Conservation (phyloP, 2,329 filamentous ascomycete species). For the Tolypocladium sp. region DNA sequence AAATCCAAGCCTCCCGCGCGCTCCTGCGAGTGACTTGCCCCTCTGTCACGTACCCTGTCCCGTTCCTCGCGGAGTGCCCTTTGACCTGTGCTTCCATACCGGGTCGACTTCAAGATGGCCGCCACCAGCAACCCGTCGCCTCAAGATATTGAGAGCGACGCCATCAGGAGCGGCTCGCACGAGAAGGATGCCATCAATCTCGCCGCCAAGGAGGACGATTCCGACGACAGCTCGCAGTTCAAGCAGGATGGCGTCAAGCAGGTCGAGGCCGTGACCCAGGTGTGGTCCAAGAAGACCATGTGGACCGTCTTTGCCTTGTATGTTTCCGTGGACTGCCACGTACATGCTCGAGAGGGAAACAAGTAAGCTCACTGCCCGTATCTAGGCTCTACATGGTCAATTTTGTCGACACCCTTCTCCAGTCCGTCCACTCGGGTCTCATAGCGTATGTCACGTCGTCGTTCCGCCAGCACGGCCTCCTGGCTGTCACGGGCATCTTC, state of each 20-base stretch:
- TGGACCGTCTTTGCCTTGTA: slow-evolving; percentile 30
- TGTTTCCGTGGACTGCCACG: slow-evolving; percentile 3
- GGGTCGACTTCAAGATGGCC: background rate
- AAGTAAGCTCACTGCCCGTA: background rate
- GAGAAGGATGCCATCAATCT: background rate
- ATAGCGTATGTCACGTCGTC: slow-evolving; percentile 58
- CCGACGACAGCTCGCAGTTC: slow-evolving; percentile 13
- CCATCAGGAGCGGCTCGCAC: background rate
- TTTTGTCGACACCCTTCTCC: slow-evolving; percentile 27
- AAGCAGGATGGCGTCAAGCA: slow-evolving; percentile 28
- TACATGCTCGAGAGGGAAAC: background rate
- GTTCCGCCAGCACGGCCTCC: slow-evolving; percentile 54
- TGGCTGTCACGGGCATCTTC: slow-evolving; percentile 53
- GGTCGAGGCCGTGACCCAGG: slow-evolving; percentile 28
- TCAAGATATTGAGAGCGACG: background rate
- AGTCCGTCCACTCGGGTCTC: slow-evolving; percentile 35
- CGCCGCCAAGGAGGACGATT: slow-evolving; percentile 5
- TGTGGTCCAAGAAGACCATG: slow-evolving; percentile 27
- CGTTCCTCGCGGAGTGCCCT: background rate
- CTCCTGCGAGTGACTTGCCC: background rate
- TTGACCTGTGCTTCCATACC: background rate
- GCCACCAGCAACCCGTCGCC: background rate
- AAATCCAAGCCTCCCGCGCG: background rate
- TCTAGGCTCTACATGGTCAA: slow-evolving; percentile 28
- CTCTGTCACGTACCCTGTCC: background rate